These are phyloP conservation scores for Globisporangium abappressorium DNA, from an alignment of 352 stramenopile genomes.

Conservation along the genomic window DNA sequence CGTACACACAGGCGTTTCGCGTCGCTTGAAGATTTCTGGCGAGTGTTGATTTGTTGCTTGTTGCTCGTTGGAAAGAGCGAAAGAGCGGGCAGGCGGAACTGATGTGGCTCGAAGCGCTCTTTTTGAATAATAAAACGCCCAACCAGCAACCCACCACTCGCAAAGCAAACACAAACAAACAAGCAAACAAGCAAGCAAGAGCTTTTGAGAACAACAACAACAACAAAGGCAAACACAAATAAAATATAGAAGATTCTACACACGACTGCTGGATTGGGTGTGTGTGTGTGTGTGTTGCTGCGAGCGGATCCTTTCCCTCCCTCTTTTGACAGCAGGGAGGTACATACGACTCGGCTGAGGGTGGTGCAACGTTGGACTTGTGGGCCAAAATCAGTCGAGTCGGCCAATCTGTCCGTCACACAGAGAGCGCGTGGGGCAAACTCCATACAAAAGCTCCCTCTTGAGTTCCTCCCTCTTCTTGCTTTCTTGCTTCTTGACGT, in stretches of 20 bases:
- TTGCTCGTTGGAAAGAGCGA: too few species aligned
- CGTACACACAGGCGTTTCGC: neutral
- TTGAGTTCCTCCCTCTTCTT: too few species aligned
- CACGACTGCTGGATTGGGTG: neutral
- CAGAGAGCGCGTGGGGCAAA: too few species aligned
- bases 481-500: too few species aligned
- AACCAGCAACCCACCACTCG: too few species aligned
- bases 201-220: too few species aligned
- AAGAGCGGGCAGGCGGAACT: too few species aligned
- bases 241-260: neutral
- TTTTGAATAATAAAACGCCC: slow-evolving; percentile 8
- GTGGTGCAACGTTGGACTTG: too few species aligned
- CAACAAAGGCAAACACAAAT: neutral
- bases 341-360: too few species aligned
- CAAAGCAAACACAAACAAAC: neutral
- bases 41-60: neutral
- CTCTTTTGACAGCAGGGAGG: too few species aligned
- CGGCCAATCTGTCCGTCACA: neutral
- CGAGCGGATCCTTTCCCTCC: neutral
- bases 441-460: too few species aligned
- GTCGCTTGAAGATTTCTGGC: neutral
- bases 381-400: neutral
- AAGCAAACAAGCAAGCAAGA: neutral
- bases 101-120: neutral
- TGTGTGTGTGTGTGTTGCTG: neutral